These are phyloP conservation scores for Cladophialophora carrionii DNA, from an alignment of 2,329 filamentous ascomycete genomes.

Conservation along the genomic window DNA sequence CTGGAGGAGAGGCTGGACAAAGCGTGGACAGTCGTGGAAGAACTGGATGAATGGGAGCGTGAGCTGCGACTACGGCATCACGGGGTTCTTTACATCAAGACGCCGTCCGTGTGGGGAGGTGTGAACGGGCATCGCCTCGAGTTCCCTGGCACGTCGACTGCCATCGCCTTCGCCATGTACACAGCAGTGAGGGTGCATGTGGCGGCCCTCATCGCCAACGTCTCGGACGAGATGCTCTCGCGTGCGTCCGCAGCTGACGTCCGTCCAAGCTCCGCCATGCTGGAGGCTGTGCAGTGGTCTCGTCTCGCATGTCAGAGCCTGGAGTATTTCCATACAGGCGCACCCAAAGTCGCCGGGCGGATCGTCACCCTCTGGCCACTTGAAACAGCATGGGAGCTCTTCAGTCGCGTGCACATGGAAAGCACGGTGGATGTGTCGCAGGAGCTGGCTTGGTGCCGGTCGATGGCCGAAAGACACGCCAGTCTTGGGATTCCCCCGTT, in stretches of 20 bases:
- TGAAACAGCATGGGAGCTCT: conserved; percentile 30
- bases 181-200: conserved; percentile 31
- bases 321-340: conserved; percentile 31
- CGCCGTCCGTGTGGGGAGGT: conserved; percentile 24
- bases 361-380: conserved; percentile 31
- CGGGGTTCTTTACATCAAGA: conserved; percentile 21
- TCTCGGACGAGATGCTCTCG: conserved; percentile 22
- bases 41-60: conserved; percentile 26
- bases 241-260: conserved; percentile 17
- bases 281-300: conserved; percentile 31
- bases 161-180: conserved; percentile 29
- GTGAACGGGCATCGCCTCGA: conserved; percentile 22
- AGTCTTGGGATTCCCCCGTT: conserved; percentile 27
- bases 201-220: conserved; percentile 20
- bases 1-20: conserved; percentile 22
- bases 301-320: conserved; percentile 30
- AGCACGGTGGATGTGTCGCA: conserved; percentile 22
- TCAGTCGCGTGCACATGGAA: conserved; percentile 15
- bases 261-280: conserved; percentile 19
- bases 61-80: conserved; percentile 20
- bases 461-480: conserved; percentile 24
- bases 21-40: conserved; percentile 13
- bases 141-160: conserved; percentile 20
- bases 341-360: conserved; percentile 21
- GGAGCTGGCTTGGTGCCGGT: conserved; percentile 29